Base-by-base conservation (phyloP, 306 rosid species). In the Dryas alaskensis region DNA sequence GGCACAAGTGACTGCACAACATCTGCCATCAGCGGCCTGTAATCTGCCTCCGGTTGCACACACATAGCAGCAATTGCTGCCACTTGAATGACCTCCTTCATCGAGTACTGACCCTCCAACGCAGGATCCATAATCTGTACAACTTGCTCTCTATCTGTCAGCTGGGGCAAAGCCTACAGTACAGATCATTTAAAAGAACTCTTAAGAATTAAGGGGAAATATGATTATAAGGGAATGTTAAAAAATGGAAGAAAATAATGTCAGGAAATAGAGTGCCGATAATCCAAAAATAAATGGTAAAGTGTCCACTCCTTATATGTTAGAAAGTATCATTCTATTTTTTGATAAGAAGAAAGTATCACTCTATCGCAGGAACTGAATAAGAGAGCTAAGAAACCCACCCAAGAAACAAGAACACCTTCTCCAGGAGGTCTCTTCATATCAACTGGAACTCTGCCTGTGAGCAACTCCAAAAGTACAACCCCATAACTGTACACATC, bases 51-150 rank as follows among this genome's bases (percentile, higher is more conserved):
- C 0, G 96, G 97, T 73, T 94, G 98, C 59, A 94, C 97, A 52
- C 98, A 94, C 98, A 91, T 86, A 39, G 96, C 88, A 42, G 98
- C 97, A 73, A 94, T 91, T 37, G 98, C 98, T 2, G 98, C 96
- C 52, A 94, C 95, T 84, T 94, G 98, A 82, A 94, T 82, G 52
- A 87, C 95, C 73, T 91, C 98, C 84, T 94, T 94, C 96, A 91
- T 87, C 13, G 92, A 85, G 84, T 91, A 88, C 68, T 88, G 97
- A 65, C 95, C 97, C 81, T 91, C 97, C 75, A 94, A 70, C 57
- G 91, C 76, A 69, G 95, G 96, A 85, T 94, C 98, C 97, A 91
- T 89, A 43, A 94, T 94, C 74, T 86, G 83, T 61, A 84, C 83
- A 70, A 94, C 97, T 73, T 88, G 89, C 49, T 87, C 96, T 83